Evolutionary conservation across 2,329 filamentous ascomycete species (phyloP).

Genomic region (Apiospora sp.): DNA sequence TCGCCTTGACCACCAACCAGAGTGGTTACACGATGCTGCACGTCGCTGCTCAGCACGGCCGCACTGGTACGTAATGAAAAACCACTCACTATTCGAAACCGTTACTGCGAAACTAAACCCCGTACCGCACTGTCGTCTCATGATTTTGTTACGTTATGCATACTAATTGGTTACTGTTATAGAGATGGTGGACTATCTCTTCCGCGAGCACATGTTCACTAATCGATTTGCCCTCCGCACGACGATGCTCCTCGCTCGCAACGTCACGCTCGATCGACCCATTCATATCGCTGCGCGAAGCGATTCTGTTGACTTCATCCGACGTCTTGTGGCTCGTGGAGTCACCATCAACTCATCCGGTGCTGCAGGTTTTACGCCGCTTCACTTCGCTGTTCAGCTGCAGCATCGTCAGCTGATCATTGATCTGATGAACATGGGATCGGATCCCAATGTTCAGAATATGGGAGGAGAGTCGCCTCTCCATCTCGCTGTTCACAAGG

Average conservation of each 20-base stretch:
- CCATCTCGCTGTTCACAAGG: not conserved
- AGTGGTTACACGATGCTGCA: not conserved
- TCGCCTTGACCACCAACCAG: not conserved
- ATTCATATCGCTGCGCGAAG: not conserved
- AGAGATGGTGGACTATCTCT: not conserved
- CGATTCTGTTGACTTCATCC: not conserved
- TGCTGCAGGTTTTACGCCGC: accelerated
- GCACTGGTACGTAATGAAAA: not conserved
- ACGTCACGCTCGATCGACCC: not conserved
- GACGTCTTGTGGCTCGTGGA: not conserved
- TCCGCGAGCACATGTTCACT: not conserved
- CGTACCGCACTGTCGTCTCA: too few species aligned
- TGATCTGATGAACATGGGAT: not conserved
- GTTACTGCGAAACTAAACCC: too few species aligned
- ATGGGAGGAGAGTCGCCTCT: not conserved
- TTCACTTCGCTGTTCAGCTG: not conserved
- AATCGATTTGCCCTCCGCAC: not conserved
- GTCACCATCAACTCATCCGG: not conserved
- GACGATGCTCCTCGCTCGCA: not conserved
- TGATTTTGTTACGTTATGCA: too few species aligned
- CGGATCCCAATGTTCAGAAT: not conserved
- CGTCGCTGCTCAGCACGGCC: not conserved
- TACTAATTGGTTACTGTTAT: not conserved
- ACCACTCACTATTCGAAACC: too few species aligned
- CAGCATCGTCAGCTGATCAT: not conserved